These are phyloP conservation scores for Diversispora epigaea DNA, from an alignment of 192 early-diverging fungal species.

Conservation along the genomic window DNA sequence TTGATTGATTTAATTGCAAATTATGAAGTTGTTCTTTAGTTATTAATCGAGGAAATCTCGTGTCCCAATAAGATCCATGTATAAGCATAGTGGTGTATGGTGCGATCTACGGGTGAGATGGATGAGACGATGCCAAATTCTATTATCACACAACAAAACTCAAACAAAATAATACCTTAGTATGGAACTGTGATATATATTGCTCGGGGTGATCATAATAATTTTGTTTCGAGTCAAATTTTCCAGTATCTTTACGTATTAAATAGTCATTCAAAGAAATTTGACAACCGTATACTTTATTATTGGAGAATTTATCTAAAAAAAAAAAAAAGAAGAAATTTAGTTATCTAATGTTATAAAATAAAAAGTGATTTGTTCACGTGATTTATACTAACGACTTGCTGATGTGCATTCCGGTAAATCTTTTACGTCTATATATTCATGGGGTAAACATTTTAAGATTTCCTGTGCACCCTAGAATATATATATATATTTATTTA, in stretches of 20 bases:
- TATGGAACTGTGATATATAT: conserved; percentile 78
- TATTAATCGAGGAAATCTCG: conserved; percentile 80
- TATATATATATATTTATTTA: neutral
- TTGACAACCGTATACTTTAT: conserved; percentile 80
- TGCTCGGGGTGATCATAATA: conserved; percentile 77
- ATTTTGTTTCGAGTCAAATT: conserved; percentile 57
- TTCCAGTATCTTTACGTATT: conserved; percentile 67
- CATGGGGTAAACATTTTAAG: conserved; percentile 89
- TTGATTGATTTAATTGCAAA: conserved; percentile 64
- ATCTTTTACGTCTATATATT: conserved; percentile 76
- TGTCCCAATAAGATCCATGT: conserved; percentile 95
- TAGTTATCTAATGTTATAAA: neutral
- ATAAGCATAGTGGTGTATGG: conserved; percentile 87
- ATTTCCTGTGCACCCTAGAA: conserved; percentile 81
- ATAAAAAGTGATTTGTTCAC: too few species aligned
- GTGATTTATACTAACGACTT: conserved; percentile 51
- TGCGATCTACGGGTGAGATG: conserved; percentile 61
- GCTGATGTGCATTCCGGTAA: conserved; percentile 56
- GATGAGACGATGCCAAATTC: neutral
- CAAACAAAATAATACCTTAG: conserved; percentile 49
- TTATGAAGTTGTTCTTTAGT: conserved; percentile 78
- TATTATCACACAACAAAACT: neutral
- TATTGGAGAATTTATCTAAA: conserved; percentile 26
- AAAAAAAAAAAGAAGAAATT: neutral
- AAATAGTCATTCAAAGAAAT: conserved; percentile 80